Percentiles rank a stretch among this genome's conserved stretches.
Evolutionary conservation across 768 basidiomycete species (phyloP).

Genomic region (Tricholoma bakamatsutake): DNA sequence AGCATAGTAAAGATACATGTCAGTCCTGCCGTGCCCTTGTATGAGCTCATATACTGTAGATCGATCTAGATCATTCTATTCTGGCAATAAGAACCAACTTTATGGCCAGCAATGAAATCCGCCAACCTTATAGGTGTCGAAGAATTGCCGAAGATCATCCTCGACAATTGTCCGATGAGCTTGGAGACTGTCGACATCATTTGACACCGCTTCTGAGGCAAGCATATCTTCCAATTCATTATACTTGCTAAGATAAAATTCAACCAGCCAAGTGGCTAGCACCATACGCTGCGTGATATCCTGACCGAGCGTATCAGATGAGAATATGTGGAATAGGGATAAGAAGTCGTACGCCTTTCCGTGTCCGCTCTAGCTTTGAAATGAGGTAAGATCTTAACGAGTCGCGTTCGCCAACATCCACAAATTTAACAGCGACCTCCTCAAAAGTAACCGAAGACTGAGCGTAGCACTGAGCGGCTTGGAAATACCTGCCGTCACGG

Average conservation of each 20-base stretch:
- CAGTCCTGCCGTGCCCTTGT: constrained; percentile 86
- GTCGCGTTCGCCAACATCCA: constrained; percentile 88
- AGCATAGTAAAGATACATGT: constrained; percentile 90
- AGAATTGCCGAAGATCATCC: constrained; percentile 89
- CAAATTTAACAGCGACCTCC: constrained; percentile 84
- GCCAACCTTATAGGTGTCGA: constrained; percentile 87
- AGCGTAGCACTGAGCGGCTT: constrained; percentile 88
- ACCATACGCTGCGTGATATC: constrained; percentile 94
- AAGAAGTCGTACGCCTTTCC: constrained; percentile 60
- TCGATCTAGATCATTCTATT: constrained; percentile 78
- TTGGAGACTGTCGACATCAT: constrained; percentile 80
- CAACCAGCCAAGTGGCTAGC: constrained; percentile 96
- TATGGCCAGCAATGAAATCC: background rate
- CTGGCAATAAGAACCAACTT: background rate
- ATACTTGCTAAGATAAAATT: constrained; percentile 95
- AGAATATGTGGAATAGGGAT: background rate
- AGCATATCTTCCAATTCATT: constrained; percentile 94
- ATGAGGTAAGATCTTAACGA: constrained; percentile 86
- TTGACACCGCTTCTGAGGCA: constrained; percentile 76
- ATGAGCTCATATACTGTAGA: constrained; percentile 90
- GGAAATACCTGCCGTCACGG: constrained; percentile 74
- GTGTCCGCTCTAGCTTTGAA: constrained; percentile 78
- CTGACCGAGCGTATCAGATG: constrained; percentile 32
- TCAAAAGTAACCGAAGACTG: constrained; percentile 87
- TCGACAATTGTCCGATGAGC: constrained; percentile 79